phyloP scores from a whole-genome alignment of 371 early-diverging fungal genomes.

The Amoeboaphelidium occidentale region DNA sequence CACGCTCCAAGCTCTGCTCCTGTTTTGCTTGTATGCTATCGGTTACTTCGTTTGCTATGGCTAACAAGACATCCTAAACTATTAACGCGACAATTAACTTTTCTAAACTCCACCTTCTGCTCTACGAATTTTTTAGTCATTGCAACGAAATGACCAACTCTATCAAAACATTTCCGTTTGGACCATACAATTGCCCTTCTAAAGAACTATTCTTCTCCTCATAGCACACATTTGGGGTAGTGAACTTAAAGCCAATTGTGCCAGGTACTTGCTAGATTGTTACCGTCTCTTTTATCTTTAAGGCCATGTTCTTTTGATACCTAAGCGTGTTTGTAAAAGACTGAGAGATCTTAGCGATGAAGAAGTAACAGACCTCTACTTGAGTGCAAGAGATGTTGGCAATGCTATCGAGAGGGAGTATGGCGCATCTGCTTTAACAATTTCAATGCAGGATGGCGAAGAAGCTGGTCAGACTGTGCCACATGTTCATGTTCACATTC shows the following conservation, averaged over 20 bases:
- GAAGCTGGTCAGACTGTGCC: slow-evolving; percentile 75
- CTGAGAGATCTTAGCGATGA: slow-evolving; percentile 43
- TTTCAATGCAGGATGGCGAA: slow-evolving; percentile 35
- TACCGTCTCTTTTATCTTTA: background rate
- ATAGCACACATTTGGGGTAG: slow-evolving; percentile 39
- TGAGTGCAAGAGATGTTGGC: slow-evolving; percentile 47
- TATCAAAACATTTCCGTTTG: too few relatives aligned
- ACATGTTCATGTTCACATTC: slow-evolving; percentile 84
- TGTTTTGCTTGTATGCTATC: too few relatives aligned
- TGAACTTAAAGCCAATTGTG: slow-evolving; percentile 65
- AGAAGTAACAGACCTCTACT: slow-evolving; percentile 58
- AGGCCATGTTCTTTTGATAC: slow-evolving; percentile 55
- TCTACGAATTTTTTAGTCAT: too few relatives aligned
- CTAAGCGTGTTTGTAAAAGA: slow-evolving; percentile 35
- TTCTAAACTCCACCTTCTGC: too few relatives aligned
- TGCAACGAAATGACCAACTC: too few relatives aligned
- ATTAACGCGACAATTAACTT: too few relatives aligned
- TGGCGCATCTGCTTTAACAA: background rate
- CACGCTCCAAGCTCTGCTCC: too few relatives aligned
- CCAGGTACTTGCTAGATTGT: slow-evolving; percentile 16
- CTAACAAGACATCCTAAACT: too few relatives aligned
- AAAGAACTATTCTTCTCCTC: slow-evolving; percentile 44
- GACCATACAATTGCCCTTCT: too few relatives aligned
- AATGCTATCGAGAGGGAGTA: slow-evolving; percentile 43
- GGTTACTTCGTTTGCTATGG: too few relatives aligned